Evolutionary conservation across 2,329 filamentous ascomycete species (phyloP).

Genomic region (Colletotrichum trifolii): DNA sequence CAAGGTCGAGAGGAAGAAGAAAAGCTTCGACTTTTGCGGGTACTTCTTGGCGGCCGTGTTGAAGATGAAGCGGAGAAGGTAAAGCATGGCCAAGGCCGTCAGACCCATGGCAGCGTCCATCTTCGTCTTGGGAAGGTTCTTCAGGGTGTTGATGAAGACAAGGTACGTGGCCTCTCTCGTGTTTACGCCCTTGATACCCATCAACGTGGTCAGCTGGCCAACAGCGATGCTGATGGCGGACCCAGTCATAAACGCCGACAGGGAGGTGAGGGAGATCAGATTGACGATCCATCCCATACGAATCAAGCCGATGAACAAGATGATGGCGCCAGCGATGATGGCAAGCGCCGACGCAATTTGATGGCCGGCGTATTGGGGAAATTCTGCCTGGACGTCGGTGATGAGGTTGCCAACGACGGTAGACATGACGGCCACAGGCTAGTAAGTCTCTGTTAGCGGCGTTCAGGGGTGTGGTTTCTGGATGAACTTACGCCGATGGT

Average conservation of each 20-base stretch:
- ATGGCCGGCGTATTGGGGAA: conserved; percentile 69
- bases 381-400: conserved; percentile 64
- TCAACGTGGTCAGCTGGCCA: conserved; percentile 83
- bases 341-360: conserved; percentile 83
- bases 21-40: conserved; percentile 76
- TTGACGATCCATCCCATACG: conserved; percentile 92
- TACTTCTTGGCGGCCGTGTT: conserved; percentile 74
- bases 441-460: conserved; percentile 24
- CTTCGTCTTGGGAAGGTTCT: conserved; percentile 72
- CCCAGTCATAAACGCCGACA: conserved; percentile 97
- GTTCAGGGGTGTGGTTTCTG: background rate
- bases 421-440: conserved; percentile 96
- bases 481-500: conserved; percentile 82
- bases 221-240: conserved; percentile 89
- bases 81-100: conserved; percentile 82
- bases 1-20: conserved; percentile 93
- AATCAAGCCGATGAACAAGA: conserved; percentile 81
- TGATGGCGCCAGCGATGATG: conserved; percentile 80
- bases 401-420: conserved; percentile 89
- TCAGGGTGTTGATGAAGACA: conserved; percentile 86
- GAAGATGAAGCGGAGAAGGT: conserved; percentile 76
- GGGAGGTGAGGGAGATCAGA: conserved; percentile 88
- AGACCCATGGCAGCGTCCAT: conserved; percentile 91
- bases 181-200: conserved; percentile 81
- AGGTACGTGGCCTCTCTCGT: conserved; percentile 82